Evolutionary conservation across 2,329 filamentous ascomycete genomes (phyloP).

Genomic region (Thielaviopsis euricoi): DNA sequence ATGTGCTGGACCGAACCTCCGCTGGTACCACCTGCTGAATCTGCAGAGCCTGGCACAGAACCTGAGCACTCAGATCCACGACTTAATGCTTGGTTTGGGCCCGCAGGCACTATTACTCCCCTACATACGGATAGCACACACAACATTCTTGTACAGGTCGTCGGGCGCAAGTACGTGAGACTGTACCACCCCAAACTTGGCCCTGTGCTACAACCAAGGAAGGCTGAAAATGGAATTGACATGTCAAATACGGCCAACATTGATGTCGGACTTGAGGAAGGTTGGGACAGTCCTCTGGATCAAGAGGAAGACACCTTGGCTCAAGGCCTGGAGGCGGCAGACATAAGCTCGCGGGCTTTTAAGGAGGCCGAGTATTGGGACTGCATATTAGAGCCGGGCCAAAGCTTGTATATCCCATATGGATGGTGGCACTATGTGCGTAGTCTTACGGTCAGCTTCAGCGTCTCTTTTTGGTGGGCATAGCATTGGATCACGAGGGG

Average conservation of each 20-base stretch:
- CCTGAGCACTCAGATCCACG: slow-evolving; percentile 38
- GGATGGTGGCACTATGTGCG: slow-evolving; percentile 98
- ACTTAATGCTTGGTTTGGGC: slow-evolving; percentile 88
- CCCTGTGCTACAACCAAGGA: slow-evolving; percentile 40
- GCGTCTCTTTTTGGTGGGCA: slow-evolving; percentile 96
- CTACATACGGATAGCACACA: slow-evolving; percentile 90
- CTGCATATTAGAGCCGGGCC: slow-evolving; percentile 61
- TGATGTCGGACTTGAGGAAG: slow-evolving; percentile 57
- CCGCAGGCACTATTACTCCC: slow-evolving; percentile 73
- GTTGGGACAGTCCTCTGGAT: slow-evolving; percentile 28
- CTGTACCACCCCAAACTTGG: slow-evolving; percentile 59
- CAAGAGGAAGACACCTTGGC: slow-evolving; percentile 11
- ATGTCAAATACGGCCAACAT: slow-evolving; percentile 82
- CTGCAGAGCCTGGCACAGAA: slow-evolving; percentile 22
- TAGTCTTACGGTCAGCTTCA: slow-evolving; percentile 73
- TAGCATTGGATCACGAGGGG: slow-evolving; percentile 15
- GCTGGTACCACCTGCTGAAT: slow-evolving; percentile 24
- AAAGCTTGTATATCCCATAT: slow-evolving; percentile 74
- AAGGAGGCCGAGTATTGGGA: slow-evolving; percentile 51
- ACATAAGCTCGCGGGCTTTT: slow-evolving; percentile 31
- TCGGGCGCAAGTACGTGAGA: slow-evolving; percentile 82
- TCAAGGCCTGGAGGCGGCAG: slow-evolving; percentile 19
- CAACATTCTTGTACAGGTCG: slow-evolving; percentile 78
- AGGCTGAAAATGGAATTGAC: slow-evolving; percentile 54
- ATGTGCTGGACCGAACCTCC: slow-evolving; percentile 64